These are phyloP conservation scores for Pythium pyrilobum DNA, from an alignment of 352 stramenopile genomes.

Conservation along the genomic window DNA sequence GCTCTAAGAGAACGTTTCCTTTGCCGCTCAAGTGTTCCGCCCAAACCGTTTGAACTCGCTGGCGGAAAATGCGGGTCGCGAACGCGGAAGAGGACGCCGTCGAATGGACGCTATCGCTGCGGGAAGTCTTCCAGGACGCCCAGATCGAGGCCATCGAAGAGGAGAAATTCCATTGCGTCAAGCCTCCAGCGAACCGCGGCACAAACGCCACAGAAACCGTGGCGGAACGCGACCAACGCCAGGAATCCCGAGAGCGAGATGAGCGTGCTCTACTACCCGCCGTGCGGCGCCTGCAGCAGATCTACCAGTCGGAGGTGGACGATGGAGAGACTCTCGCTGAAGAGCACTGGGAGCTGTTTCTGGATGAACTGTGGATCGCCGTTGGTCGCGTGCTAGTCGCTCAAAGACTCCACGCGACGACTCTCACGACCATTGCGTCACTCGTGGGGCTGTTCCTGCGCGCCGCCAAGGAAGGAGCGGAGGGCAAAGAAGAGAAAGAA, in stretches of 20 bases:
- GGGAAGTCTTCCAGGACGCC: conserved; percentile 61
- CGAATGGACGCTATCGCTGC: conserved; percentile 54
- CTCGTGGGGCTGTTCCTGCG: conserved; percentile 50
- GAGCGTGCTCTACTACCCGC: conserved; percentile 43
- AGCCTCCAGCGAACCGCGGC: conserved; percentile 14
- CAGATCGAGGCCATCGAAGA: conserved; percentile 56
- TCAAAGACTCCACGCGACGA: conserved; percentile 35
- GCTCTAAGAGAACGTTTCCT: conserved; percentile 12
- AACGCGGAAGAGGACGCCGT: conserved; percentile 16
- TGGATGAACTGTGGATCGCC: conserved; percentile 57
- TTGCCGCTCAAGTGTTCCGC: conserved; percentile 2
- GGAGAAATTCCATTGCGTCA: conserved; percentile 26
- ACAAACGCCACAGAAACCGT: background rate
- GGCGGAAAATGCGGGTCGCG: conserved; percentile 11
- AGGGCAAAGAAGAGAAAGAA: conserved; percentile 1
- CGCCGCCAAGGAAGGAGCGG: conserved; percentile 12
- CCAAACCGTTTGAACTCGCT: background rate
- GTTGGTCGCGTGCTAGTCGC: conserved; percentile 44
- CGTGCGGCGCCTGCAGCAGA: conserved; percentile 37
- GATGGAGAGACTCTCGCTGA: conserved; percentile 34
- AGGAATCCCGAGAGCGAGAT: conserved; percentile 6
- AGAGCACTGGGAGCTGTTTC: conserved; percentile 52
- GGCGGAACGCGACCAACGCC: background rate
- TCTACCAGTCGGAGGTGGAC: conserved; percentile 48
- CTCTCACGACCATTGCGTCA: conserved; percentile 40